phyloP scores from a whole-genome alignment of 352 stramenopile genomes.

The Pythium biforme region DNA sequence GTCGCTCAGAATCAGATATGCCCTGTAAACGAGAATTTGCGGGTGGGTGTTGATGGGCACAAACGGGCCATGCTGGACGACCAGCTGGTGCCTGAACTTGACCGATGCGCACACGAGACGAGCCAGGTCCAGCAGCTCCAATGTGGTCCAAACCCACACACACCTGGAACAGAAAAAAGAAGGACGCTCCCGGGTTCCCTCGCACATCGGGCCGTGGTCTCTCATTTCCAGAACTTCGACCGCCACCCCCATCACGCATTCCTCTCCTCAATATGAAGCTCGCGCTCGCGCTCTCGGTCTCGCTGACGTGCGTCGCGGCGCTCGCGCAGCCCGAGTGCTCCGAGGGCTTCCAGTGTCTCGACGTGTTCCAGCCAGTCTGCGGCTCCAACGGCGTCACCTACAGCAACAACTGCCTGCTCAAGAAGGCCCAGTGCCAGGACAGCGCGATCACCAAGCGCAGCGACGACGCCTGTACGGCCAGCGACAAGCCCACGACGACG shows the following conservation, averaged over 20 bases:
- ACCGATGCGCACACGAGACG: background rate
- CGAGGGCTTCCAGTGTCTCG: slow-evolving; percentile 14
- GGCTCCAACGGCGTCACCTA: slow-evolving; percentile 57
- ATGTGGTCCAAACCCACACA: too few relatives aligned
- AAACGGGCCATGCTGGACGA: background rate
- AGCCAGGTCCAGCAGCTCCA: background rate
- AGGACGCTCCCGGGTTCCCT: background rate
- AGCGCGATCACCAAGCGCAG: slow-evolving; percentile 13
- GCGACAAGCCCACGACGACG: slow-evolving; percentile 2
- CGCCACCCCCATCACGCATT: too few relatives aligned
- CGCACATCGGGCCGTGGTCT: too few relatives aligned
- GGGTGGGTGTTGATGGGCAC: too few relatives aligned
- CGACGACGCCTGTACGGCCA: slow-evolving; percentile 8
- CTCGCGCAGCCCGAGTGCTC: slow-evolving; percentile 9
- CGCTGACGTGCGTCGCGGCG: slow-evolving; percentile 11
- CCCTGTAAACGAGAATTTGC: too few relatives aligned
- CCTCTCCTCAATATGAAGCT: slow-evolving; percentile 7
- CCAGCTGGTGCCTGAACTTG: background rate
- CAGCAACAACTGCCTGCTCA: slow-evolving; percentile 48
- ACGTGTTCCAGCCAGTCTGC: slow-evolving; percentile 38
- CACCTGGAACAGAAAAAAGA: background rate
- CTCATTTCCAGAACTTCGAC: too few relatives aligned
- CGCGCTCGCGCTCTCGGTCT: background rate
- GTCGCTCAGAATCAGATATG: background rate
- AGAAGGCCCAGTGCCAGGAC: slow-evolving; percentile 37